Conservation (phyloP, 306 rosid genomes). For the Castanea crenata region DNA sequence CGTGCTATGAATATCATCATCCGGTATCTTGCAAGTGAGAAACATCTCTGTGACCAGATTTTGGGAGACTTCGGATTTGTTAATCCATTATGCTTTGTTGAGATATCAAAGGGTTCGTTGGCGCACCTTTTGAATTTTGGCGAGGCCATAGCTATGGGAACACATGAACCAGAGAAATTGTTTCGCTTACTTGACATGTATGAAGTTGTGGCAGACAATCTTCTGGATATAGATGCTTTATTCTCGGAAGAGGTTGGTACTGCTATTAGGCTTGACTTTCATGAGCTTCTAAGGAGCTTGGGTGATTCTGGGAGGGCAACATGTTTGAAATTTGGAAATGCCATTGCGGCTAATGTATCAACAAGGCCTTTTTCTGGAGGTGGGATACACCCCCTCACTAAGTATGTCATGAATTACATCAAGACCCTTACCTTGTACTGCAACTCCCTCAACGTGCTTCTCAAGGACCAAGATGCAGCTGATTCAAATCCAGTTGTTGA, state of each 20-base stretch:
- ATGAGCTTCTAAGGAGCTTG: constrained; percentile 33
- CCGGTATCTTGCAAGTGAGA: constrained; percentile 51
- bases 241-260: constrained; percentile 46
- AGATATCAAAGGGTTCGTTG: constrained; percentile 42
- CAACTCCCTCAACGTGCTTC: constrained; percentile 40
- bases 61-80: constrained; percentile 43
- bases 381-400: constrained; percentile 54
- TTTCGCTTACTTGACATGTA: constrained; percentile 63
- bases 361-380: constrained; percentile 43
- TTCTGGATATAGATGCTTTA: constrained; percentile 32
- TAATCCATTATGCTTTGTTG: constrained; percentile 41
- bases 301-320: constrained; percentile 45
- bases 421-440: constrained; percentile 35
- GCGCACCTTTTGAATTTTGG: constrained; percentile 52
- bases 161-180: constrained; percentile 48
- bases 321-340: constrained; percentile 36
- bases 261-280: constrained; percentile 41
- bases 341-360: constrained; percentile 43
- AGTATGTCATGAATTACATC: constrained; percentile 67
- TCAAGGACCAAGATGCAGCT: constrained; percentile 28
- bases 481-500: neutral
- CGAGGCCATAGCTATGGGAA: constrained; percentile 47
- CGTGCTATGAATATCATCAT: constrained; percentile 45
- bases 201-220: constrained; percentile 48
- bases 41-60: constrained; percentile 47